Percentiles rank a stretch among this genome's conserved stretches.
These are phyloP conservation scores for Saturnispora zaruensis DNA, from an alignment of 805 yeast species.

Conservation along the genomic window DNA sequence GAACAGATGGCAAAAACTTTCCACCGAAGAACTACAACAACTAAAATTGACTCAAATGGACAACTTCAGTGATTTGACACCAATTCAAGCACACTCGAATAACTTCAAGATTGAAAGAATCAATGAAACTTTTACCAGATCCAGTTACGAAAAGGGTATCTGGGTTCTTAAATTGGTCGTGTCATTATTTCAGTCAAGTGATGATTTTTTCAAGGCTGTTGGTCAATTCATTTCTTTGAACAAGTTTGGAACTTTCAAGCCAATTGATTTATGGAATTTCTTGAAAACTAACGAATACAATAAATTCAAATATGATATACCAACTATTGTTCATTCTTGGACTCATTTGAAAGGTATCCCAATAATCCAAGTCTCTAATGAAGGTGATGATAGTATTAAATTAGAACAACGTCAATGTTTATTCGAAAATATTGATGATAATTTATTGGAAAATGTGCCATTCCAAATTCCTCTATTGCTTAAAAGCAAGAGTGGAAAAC, in stretches of 20 bases:
- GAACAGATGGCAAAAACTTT: constrained; percentile 27
- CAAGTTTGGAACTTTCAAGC: constrained; percentile 35
- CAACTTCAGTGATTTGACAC: constrained; percentile 27
- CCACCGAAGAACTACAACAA: constrained; percentile 20
- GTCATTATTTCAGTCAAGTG: constrained; percentile 32
- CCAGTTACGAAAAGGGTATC: constrained; percentile 54
- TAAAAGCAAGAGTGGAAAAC: constrained; percentile 29
- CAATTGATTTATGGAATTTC: constrained; percentile 45
- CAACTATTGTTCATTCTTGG: constrained; percentile 53
- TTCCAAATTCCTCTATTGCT: constrained; percentile 54
- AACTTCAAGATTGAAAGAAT: constrained; percentile 31
- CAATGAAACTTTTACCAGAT: constrained; percentile 40
- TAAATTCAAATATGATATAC: constrained; percentile 33
- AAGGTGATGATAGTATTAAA: constrained; percentile 26
- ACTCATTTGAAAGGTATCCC: constrained; percentile 57
- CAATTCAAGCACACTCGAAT: constrained; percentile 28
- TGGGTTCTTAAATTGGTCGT: constrained; percentile 46
- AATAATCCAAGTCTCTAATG: constrained; percentile 38
- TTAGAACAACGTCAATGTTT: constrained; percentile 36
- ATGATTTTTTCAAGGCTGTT: constrained; percentile 27
- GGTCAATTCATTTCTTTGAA: constrained; percentile 31
- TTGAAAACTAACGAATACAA: constrained; percentile 24
- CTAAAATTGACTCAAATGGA: constrained; percentile 26
- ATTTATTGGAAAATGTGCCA: constrained; percentile 42
- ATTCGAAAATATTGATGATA: constrained; percentile 20